Evolutionary conservation across 2,329 filamentous ascomycete species (phyloP).

Genomic region (Claviceps pazoutovae): DNA sequence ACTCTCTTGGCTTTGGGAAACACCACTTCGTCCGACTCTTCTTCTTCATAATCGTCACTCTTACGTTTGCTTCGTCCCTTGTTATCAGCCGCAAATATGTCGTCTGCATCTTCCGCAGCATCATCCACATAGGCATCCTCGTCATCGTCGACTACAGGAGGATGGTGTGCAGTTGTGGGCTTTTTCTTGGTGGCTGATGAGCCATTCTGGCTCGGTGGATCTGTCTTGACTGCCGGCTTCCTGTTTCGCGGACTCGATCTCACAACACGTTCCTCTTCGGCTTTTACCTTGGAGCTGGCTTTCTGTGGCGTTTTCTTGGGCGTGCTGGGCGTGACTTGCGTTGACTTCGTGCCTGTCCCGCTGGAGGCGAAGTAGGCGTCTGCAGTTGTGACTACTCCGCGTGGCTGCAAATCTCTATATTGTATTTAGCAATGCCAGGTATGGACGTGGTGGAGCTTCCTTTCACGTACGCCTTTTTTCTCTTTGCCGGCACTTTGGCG

Average conservation of each 20-base stretch:
- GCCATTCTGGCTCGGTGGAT: slow-evolving; percentile 16
- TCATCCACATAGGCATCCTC: slow-evolving; percentile 47
- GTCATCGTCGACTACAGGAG: slow-evolving; percentile 32
- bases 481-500: slow-evolving; percentile 33
- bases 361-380: slow-evolving; percentile 43
- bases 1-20: slow-evolving; percentile 45
- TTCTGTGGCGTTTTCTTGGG: slow-evolving; percentile 25
- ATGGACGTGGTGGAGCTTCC: neutral
- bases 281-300: slow-evolving; percentile 21
- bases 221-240: slow-evolving; percentile 19
- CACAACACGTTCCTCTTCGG: slow-evolving; percentile 29
- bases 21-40: slow-evolving; percentile 58
- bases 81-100: slow-evolving; percentile 66
- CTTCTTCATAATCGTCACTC: slow-evolving; percentile 62
- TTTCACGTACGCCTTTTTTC: slow-evolving; percentile 38
- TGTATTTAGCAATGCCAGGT: neutral
- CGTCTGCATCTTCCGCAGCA: slow-evolving; percentile 56
- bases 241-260: slow-evolving; percentile 41
- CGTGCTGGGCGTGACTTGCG: slow-evolving; percentile 15
- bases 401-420: slow-evolving; percentile 25
- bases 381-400: slow-evolving; percentile 38
- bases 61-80: slow-evolving; percentile 52
- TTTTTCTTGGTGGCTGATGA: slow-evolving; percentile 26
- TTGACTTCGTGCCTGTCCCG: slow-evolving; percentile 25
- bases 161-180: slow-evolving; percentile 25